Percentiles rank a stretch among this genome's conserved stretches.
Conservation (phyloP, 2,329 filamentous ascomycete species). For the Aspergillus quadricinctus region DNA sequence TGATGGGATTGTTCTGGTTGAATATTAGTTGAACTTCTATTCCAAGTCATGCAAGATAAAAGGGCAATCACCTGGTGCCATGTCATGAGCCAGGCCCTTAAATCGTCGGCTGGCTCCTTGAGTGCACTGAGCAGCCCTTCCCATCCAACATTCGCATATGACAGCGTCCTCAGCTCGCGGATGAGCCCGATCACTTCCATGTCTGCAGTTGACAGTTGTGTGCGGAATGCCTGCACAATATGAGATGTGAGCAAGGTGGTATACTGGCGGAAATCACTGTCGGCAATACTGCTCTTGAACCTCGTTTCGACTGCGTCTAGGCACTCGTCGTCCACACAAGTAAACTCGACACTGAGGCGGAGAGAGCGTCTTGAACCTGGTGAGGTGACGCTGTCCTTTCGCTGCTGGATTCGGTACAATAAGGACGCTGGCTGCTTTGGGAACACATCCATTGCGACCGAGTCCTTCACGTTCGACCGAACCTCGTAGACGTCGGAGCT, state of each 20-base stretch:
- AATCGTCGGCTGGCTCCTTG: constrained; percentile 39
- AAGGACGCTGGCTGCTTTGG: constrained; percentile 76
- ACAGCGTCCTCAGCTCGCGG: constrained; percentile 48
- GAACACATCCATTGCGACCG: constrained; percentile 60
- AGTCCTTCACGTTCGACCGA: constrained; percentile 44
- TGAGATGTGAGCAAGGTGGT: constrained; percentile 50
- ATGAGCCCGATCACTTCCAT: constrained; percentile 54
- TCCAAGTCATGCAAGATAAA: not conserved
- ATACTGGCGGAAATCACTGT: constrained; percentile 45
- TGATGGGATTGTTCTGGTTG: constrained; percentile 30
- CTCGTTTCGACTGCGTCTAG: constrained; percentile 42
- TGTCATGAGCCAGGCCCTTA: constrained; percentile 49
- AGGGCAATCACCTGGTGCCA: constrained; percentile 53
- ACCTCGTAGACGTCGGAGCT: constrained; percentile 62
- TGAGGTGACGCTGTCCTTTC: constrained; percentile 11
- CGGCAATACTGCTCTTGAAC: constrained; percentile 46
- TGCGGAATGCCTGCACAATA: constrained; percentile 45
- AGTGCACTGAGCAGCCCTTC: constrained; percentile 49
- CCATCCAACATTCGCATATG: constrained; percentile 54
- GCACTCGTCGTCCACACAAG: constrained; percentile 71
- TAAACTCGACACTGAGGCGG: constrained; percentile 68
- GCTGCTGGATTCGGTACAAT: constrained; percentile 66
- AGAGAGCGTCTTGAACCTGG: constrained; percentile 29
- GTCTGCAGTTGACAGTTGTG: constrained; percentile 44
- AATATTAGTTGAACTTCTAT: constrained; percentile 8